A percentile compares a stretch with the other conserved stretches of the same genome.
These are phyloP conservation scores for Taphrina betulina DNA, from an alignment of 1,139 yeast species.

Conservation along the genomic window DNA sequence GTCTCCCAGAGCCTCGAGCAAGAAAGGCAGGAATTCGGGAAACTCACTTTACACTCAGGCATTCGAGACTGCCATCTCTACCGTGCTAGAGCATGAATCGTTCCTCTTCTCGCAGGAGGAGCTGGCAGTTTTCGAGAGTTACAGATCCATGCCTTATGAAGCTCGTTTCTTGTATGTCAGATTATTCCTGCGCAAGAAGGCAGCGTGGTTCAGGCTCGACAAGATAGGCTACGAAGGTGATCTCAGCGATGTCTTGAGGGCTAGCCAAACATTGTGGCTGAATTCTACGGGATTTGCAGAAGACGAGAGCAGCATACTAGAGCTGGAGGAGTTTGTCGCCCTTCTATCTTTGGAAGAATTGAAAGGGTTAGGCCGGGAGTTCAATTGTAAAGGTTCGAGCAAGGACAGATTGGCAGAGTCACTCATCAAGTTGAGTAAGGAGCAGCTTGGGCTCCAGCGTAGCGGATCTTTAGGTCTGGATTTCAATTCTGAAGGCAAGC, in stretches of 20 bases:
- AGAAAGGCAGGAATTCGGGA: background rate
- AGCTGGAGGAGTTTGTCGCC: constrained; percentile 33
- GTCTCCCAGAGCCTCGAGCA: constrained; percentile 4
- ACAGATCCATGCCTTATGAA: constrained; percentile 31
- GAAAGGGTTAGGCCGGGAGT: constrained; percentile 33
- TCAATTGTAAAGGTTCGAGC: constrained; percentile 30
- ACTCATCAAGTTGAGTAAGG: constrained; percentile 30
- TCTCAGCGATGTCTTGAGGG: constrained; percentile 32
- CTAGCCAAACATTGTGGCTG: constrained; percentile 29
- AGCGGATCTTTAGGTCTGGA: constrained; percentile 33
- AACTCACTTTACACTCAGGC: constrained; percentile 36
- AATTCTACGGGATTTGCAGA: constrained; percentile 21
- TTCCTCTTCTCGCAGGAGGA: constrained; percentile 36
- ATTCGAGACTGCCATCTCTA: constrained; percentile 36
- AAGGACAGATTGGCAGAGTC: constrained; percentile 34
- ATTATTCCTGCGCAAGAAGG: constrained; percentile 36
- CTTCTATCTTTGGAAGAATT: constrained; percentile 37
- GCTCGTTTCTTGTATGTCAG: constrained; percentile 37
- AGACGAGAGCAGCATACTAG: background rate
- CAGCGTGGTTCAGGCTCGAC: constrained; percentile 36
- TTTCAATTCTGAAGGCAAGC: constrained; percentile 33
- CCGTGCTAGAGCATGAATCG: constrained; percentile 36
- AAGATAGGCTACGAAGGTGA: constrained; percentile 34
- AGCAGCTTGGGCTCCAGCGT: constrained; percentile 35
- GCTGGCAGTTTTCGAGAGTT: constrained; percentile 26